Base-by-base conservation (phyloP, 495 filamentous ascomycete species). In the Aspergillus baeticus region DNA sequence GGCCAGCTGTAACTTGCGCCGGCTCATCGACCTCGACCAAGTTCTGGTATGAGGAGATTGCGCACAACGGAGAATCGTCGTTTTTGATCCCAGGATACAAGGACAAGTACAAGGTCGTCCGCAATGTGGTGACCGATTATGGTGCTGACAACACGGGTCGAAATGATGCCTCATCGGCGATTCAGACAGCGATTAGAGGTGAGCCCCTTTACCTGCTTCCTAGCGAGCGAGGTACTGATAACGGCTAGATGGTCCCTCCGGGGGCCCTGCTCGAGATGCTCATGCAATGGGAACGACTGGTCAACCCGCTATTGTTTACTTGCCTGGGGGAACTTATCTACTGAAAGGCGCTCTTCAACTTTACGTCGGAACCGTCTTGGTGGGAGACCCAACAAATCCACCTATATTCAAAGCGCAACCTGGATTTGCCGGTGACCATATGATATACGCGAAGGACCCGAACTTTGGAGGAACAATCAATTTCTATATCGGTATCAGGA, bases 231-330 rank as follows among this genome's bases (percentile, higher is more conserved):
- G 23, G 18, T 7, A 18, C 34, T 56, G 15, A 47, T 31, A 42
- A 11, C 10, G 6, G 13, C 1, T 36, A 72, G 66, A 57, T 23
- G 66, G 66, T 1, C 51, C 68, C 17, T 55, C 55, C 10, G 59
- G 63, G 20, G 67, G 64, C 21, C 59, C 64, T n/a, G 54, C 46
- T 37, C 66, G 71, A 17, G 66, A 57, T 21, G 63, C 65, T 6
- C 59, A 66, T 13, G 53, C 33, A 7, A 69, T 73, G 59, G 77
- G 77, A 14, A 76, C 67, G 26, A 79, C 77, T 0, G 74, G 76
- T 8, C 69, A 73, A 42, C 77, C 77, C 3, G 77, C 76, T 3
- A 67, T 78, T 11, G 62, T 81, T 11, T 81, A 78, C 51, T 50
- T 81, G 13, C 77, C 76, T 3, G 57, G 58, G 4, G 78, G 78